These are phyloP conservation scores for Gaultheria prostrata DNA, from an alignment of 148 eudicot genomes.

Conservation along the genomic window DNA sequence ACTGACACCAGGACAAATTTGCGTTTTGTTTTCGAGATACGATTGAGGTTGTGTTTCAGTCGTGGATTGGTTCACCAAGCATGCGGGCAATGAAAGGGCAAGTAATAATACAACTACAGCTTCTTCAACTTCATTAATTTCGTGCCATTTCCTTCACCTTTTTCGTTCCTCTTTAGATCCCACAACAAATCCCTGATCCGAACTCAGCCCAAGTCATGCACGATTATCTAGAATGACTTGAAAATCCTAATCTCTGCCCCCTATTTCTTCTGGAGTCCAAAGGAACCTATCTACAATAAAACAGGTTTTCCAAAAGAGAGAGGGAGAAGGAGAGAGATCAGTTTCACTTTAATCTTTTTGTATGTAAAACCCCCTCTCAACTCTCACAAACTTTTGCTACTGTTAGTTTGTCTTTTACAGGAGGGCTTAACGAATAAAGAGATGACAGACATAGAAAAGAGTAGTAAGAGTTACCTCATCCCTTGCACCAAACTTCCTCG, in stretches of 20 bases:
- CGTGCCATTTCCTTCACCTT: not conserved
- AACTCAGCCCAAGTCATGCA: not conserved
- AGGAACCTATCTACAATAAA: no score
- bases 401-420: not conserved
- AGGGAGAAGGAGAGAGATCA: not conserved
- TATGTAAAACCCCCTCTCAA: not conserved
- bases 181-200: not conserved
- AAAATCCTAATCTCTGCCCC: not conserved
- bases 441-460: not conserved
- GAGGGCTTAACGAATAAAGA: not conserved
- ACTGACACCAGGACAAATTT: not conserved
- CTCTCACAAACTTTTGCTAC: not conserved
- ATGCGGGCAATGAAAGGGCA: not conserved
- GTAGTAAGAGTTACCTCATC: constrained; percentile 53
- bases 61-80: not conserved
- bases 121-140: not conserved
- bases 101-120: not conserved
- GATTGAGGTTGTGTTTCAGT: not conserved
- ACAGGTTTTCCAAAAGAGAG: not conserved
- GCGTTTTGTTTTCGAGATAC: not conserved
- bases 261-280: not conserved
- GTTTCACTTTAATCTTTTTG: not conserved
- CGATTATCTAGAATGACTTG: not conserved
- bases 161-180: not conserved
- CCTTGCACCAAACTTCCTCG: constrained; percentile 41